Conservation (phyloP, 2,329 filamentous ascomycete genomes). For the Apiospora arundinis region DNA sequence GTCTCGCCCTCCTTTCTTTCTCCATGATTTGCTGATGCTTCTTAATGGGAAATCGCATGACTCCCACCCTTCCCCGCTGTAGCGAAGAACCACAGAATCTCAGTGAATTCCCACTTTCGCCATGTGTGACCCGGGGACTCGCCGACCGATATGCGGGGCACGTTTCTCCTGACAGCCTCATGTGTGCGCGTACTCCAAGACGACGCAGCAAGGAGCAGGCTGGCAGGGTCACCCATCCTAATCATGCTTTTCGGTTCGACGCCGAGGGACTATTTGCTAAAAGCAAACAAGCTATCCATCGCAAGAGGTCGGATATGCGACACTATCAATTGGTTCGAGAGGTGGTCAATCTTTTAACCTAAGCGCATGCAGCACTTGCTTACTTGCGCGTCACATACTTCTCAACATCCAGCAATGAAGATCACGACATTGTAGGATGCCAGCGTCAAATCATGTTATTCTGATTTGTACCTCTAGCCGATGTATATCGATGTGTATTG, state of each 20-base stretch:
- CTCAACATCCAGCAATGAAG: neutral
- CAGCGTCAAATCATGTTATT: neutral
- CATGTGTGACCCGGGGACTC: neutral
- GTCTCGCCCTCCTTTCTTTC: conserved; percentile 5
- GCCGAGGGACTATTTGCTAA: neutral
- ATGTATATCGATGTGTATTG: neutral
- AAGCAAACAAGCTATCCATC: neutral
- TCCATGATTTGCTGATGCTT: neutral
- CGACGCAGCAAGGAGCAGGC: neutral
- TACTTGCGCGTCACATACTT: too few species aligned
- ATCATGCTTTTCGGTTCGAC: neutral
- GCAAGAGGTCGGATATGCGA: neutral
- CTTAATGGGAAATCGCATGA: neutral
- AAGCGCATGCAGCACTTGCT: neutral
- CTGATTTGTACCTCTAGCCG: neutral
- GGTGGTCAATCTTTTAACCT: neutral
- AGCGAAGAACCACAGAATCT: neutral
- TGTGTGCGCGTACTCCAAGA: neutral
- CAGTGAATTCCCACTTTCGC: neutral
- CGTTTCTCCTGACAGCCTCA: conserved; percentile 1
- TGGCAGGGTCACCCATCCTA: neutral
- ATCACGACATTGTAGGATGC: neutral
- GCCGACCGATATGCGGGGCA: neutral
- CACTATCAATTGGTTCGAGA: neutral
- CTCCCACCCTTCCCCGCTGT: neutral